Evolutionary conservation across 192 early-diverging fungal genomes (phyloP), one percentile per base, ranked within the genome.

Genomic region (Entomortierella lignicola): DNA sequence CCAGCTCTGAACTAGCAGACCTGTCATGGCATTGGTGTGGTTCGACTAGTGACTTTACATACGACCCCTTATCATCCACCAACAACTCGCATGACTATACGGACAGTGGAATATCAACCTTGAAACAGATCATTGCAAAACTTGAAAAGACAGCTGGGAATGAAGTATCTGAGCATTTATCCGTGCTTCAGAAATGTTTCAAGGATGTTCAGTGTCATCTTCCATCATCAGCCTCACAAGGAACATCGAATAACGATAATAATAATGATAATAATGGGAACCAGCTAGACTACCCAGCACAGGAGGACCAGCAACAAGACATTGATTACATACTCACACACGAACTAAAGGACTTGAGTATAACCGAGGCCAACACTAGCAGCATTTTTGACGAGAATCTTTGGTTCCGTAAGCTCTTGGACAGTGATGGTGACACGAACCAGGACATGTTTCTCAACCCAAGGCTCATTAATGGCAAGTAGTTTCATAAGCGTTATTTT

Each of bases 21-120:
- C 23, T 59, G 23, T 6, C 10, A 20, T 59, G 57, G 57, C 32
- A 39, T n/a, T 59, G 57, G 57, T 6, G 32, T 21, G 57, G 42
- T 21, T 42, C 32, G 21, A 39, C 20, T 5, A 2, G 20, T 43
- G 57, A 42, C 57, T 23, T 5, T 18, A 26, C 32, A 42, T 39
- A 42, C 10, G 37, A 26, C 32, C 5, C 34, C 4, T 30, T 25
- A 42, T 23, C 8, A 18, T 23, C 15, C 6, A 5, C 17, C 7
- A 47, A 15, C 44, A 47, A 47, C 15, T 15, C 20, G 4, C 20
- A 15, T 20, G 20, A 11, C 44, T 47, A 12, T 47, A 3, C 12
- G 4, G 44, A 47, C 44, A 2, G 17, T 47, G 44, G 44, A 47
- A 4, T 47, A 11, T 20, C 12, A 3, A 47, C 17, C 17, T 15